Evolutionary conservation across 2,329 filamentous ascomycete species (phyloP), one percentile per base, ranked within the genome.

Genomic region (Colletotrichum sublineola): DNA sequence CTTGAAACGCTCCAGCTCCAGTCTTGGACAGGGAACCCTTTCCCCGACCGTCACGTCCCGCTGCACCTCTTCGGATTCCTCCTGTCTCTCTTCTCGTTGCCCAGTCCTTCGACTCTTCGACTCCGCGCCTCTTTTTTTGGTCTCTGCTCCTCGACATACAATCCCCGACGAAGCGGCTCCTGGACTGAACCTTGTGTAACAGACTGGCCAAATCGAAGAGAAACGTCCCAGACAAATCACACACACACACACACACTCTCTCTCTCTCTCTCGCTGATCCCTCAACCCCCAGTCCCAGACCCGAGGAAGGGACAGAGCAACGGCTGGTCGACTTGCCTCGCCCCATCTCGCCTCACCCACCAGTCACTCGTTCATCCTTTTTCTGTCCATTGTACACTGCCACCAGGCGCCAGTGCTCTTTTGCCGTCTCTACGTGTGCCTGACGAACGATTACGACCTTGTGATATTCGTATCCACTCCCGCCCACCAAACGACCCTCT

Each of bases 1-100:
- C 61, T 73, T 73, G 70, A 73, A 73, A 73, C 70, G 67, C 56
- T 56, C 69, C 70, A 65, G 61, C 66, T 73, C 70, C 66, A 70
- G 66, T 65, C 61, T 42, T 70, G 55, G 70, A 70, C 70, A 73
- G 66, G 70, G 70, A 65, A 62, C 66, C 66, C 66, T 65, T 53
- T 31, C 61, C 67, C 61, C 66, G 46, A 60, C 61, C 46, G 46
- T 65, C 60, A 46, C 60, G 40, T 61, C 44, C 52, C 44, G 52
- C 66, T 73, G 44, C 66, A 61, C 63, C 56, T 60, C 46, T 69
- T 72, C 55, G 50, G 61, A 48, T 52, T 65, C 44, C 58, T 65
- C 44, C 58, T 64, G 70, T 61, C 66, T 60, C 38, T 62, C 56
- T 40, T 62, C 56, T 53, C 66, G 31, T 31, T 56, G 24, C 50